A percentile compares a stretch with the other conserved stretches of the same genome.
phyloP scores from a whole-genome alignment of 768 basidiomycete species.

The Hysterangium stoloniferum region DNA sequence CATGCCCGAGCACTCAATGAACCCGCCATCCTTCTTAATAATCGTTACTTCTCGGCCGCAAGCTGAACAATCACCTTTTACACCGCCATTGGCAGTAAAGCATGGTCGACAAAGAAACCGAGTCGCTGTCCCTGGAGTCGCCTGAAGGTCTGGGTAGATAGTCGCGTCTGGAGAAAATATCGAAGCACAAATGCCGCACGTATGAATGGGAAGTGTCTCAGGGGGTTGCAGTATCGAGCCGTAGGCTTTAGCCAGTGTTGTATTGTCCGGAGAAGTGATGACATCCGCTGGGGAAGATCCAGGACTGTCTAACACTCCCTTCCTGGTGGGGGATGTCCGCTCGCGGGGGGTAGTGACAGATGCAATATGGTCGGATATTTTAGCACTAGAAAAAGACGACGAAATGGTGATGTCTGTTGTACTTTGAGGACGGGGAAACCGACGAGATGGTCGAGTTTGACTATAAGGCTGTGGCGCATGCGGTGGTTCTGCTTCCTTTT shows the following conservation, averaged over 20 bases:
- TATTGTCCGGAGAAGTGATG: slow-evolving; percentile 46
- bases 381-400: slow-evolving; percentile 20
- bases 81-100: slow-evolving; percentile 65
- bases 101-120: slow-evolving; percentile 71
- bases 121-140: slow-evolving; percentile 22
- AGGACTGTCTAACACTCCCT: slow-evolving; percentile 22
- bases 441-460: slow-evolving; percentile 1
- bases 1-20: slow-evolving; percentile 58
- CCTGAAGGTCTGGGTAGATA: slow-evolving; percentile 68
- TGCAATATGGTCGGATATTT: slow-evolving; percentile 50
- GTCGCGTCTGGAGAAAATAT: slow-evolving; percentile 77
- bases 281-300: slow-evolving; percentile 49
- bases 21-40: slow-evolving; percentile 70
- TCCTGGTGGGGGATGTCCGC: slow-evolving; percentile 31
- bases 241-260: slow-evolving; percentile 72
- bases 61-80: slow-evolving; percentile 61
- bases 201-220: slow-evolving; percentile 60
- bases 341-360: slow-evolving; percentile 50
- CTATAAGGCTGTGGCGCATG: slow-evolving; percentile 6
- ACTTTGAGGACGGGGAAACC: slow-evolving; percentile 38
- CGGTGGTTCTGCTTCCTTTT: slow-evolving; percentile 15
- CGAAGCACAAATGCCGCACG: slow-evolving; percentile 56
- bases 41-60: slow-evolving; percentile 68
- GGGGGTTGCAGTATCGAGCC: slow-evolving; percentile 78
- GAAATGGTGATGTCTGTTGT: slow-evolving; percentile 39